Evolutionary conservation across 768 basidiomycete species (phyloP).

Genomic region (Phanerodontia chrysosporium): DNA sequence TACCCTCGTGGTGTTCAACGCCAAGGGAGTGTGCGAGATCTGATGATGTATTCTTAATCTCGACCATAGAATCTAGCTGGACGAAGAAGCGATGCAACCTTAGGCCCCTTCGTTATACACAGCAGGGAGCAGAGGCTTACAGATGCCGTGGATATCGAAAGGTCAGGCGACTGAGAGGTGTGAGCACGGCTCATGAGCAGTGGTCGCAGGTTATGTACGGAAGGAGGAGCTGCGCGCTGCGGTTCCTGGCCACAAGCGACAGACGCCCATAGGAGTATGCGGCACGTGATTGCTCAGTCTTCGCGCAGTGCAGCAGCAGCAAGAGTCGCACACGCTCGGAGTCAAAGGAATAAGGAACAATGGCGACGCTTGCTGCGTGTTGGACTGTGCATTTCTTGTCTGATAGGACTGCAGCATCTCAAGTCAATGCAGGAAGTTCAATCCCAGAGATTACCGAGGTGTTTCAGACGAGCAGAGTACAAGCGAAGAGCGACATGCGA

Average conservation of each 20-base stretch:
- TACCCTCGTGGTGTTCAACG: slow-evolving; percentile 30
- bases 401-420: not conserved
- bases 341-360: too few species aligned
- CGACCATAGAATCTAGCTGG: slow-evolving; percentile 29
- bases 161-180: slow-evolving; percentile 24
- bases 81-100: not conserved
- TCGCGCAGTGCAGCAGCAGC: not conserved
- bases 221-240: slow-evolving; percentile 10
- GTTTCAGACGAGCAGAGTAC: slow-evolving; percentile 11
- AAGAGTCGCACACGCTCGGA: not conserved
- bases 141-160: slow-evolving; percentile 40
- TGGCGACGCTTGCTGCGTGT: not conserved
- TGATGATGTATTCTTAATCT: slow-evolving; percentile 21
- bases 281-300: not conserved
- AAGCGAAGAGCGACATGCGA: slow-evolving; percentile 4
- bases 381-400: not conserved
- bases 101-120: not conserved
- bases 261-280: not conserved
- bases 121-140: slow-evolving; percentile 16
- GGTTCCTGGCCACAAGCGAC: not conserved
- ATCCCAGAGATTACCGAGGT: not conserved
- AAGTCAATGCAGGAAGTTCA: not conserved
- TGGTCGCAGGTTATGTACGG: not conserved
- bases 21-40: slow-evolving; percentile 12
- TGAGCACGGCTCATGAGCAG: slow-evolving; percentile 9